phyloP scores from a whole-genome alignment of 768 basidiomycete genomes.

The Kwoniella europaea region DNA sequence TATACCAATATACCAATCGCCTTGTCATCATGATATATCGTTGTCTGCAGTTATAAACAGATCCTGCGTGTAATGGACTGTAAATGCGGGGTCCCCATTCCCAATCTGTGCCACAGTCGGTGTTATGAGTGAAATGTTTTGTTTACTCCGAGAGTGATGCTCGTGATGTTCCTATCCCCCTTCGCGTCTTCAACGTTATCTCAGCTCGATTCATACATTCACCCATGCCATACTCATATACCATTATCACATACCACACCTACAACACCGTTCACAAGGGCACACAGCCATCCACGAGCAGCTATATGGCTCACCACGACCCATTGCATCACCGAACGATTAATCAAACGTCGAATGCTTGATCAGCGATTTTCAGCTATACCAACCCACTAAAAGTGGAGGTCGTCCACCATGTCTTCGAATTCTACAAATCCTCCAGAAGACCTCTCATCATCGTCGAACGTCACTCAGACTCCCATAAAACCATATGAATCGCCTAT shows the following conservation, averaged over 20 bases:
- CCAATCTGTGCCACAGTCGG: constrained; percentile 16
- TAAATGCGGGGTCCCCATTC: constrained; percentile 3
- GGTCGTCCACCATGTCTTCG: constrained; percentile 50
- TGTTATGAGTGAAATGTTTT: not conserved
- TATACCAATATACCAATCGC: too few species aligned
- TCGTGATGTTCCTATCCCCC: not conserved
- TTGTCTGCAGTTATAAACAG: too few species aligned
- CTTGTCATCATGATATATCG: not conserved
- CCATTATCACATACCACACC: too few species aligned
- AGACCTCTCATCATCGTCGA: constrained; percentile 1
- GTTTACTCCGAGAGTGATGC: not conserved
- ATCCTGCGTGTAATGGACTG: not conserved
- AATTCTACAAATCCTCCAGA: constrained; percentile 13
- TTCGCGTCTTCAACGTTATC: constrained; percentile 21
- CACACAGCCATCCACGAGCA: too few species aligned
- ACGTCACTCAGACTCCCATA: not conserved
- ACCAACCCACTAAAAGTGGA: constrained; percentile 35
- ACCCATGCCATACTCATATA: too few species aligned
- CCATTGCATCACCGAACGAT: too few species aligned
- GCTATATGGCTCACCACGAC: too few species aligned
- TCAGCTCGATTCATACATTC: constrained; percentile 10
- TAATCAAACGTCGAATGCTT: not conserved
- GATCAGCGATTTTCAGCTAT: not conserved
- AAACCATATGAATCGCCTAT: not conserved
- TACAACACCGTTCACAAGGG: too few species aligned